Evolutionary conservation across 1,284 basidiomycete genomes (phyloP).

Genomic region (Sanghuangporus weigelae): DNA sequence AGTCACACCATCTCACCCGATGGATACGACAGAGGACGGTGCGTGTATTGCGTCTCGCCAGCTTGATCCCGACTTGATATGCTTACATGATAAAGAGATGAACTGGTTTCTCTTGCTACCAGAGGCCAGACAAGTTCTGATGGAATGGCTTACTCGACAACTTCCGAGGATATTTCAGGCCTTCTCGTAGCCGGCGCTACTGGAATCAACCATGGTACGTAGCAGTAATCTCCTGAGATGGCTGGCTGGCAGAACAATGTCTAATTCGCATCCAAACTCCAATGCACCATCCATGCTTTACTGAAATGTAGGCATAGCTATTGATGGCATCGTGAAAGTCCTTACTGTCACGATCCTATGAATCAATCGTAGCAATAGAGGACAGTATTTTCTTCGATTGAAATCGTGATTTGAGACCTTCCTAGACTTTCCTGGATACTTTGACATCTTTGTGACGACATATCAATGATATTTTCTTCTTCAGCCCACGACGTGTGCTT

Average conservation of each 20-base stretch:
- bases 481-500: no score
- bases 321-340: slow-evolving; percentile 21
- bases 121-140: slow-evolving; percentile 37
- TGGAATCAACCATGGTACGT: slow-evolving; percentile 42
- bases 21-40: slow-evolving; percentile 24
- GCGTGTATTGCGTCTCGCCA: neutral
- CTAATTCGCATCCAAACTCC: neutral
- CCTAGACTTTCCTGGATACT: no score
- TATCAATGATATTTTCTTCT: no score
- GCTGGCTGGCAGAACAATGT: neutral
- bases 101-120: slow-evolving; percentile 37
- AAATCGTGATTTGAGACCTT: no score
- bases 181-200: slow-evolving; percentile 44
- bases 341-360: slow-evolving; percentile 20
- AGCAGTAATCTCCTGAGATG: slow-evolving; percentile 6
- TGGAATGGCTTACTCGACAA: slow-evolving; percentile 46
- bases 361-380: neutral
- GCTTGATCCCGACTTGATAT: neutral
- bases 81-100: slow-evolving; percentile 28
- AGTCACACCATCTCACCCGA: slow-evolving; percentile 47
- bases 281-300: no score
- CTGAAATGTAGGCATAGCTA: slow-evolving; percentile 17
- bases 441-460: no score
- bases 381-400: no score
- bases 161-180: slow-evolving; percentile 41